These are phyloP conservation scores for Globisporangium acanthophoron DNA, from an alignment of 352 stramenopile genomes.

Conservation along the genomic window DNA sequence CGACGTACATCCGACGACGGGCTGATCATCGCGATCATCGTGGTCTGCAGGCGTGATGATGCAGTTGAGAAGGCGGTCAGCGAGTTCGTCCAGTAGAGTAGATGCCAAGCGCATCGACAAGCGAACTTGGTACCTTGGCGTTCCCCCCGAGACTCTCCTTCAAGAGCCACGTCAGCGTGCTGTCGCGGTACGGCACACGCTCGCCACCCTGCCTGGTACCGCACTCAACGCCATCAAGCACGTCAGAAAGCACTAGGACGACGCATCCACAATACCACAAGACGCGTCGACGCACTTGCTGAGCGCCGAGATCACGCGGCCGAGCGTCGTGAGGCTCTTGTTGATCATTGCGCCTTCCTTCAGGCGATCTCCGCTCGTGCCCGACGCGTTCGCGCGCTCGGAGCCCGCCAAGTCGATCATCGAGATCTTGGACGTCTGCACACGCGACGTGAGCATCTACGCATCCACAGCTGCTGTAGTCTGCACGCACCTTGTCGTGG, in stretches of 20 bases:
- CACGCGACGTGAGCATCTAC: not conserved
- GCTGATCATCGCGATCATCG: conserved; percentile 86
- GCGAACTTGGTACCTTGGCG: conserved; percentile 35
- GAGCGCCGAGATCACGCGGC: conserved; percentile 81
- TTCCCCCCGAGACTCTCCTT: conserved; percentile 85
- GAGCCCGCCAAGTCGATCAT: conserved; percentile 85
- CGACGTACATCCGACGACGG: conserved; percentile 53
- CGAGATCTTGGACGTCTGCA: conserved; percentile 78
- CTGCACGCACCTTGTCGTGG: conserved; percentile 48
- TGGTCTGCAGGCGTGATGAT: conserved; percentile 33
- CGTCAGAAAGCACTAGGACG: too few relatives aligned
- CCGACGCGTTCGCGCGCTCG: conserved; percentile 72
- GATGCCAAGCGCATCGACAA: not conserved
- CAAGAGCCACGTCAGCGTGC: conserved; percentile 81
- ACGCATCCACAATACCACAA: not conserved
- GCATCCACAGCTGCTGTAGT: not conserved
- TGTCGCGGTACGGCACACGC: conserved; percentile 81
- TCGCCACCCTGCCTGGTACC: conserved; percentile 33
- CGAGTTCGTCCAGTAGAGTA: not conserved
- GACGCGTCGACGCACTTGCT: conserved; percentile 39
- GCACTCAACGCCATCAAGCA: not conserved
- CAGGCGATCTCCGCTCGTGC: conserved; percentile 80
- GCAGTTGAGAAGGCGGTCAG: not conserved
- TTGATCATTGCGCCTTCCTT: conserved; percentile 93
- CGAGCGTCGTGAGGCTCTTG: conserved; percentile 87